Evolutionary conservation across 176 grass and related monocot genomes (phyloP), one percentile per base, ranked within the genome.

Genomic region (Avena atlantica): DNA sequence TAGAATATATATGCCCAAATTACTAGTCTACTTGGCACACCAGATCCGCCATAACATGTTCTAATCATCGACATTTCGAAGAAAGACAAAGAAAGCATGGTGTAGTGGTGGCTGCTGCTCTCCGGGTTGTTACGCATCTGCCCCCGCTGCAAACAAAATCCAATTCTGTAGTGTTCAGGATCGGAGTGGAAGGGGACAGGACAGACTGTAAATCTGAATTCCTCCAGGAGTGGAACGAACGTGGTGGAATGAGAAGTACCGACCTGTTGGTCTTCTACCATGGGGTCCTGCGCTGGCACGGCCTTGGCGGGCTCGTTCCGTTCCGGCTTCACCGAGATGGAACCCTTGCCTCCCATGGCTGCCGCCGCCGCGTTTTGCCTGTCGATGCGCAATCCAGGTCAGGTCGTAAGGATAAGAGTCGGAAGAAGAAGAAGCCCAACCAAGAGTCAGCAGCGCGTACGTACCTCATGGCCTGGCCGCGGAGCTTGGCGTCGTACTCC

Each of bases 401-500:
- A 53, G 70, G 71, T 49, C 12, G 45, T 14, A 66, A 67, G 5
- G 29, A 81, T n/a, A 15, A n/a, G 52, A 23, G 13, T n/a, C n/a
- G n/a, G 57, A 76, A 40, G 37, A 40, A 40, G 37, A 40, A 40
- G 37, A 6, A 40, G 5, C 37, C 6, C 37, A 40, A 40, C 6
- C 37, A 40, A 40, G 37, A 40, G 37, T 6, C 37, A 7, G 37
- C 0, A 17, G 14, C 2, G 57, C n/a, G n/a, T n/a, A n/a, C 42
- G 60, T 76, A 92, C 93, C 90, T 86, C 66, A 13, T 73, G 61
- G 79, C 83, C 72, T 92, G 84, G 58, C 86, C 88, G 5, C 90
- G 88, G 44, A 92, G 90, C 71, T 90, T 95, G 81, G 88, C 90
- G 67, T 95, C 93, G 89, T 89, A 90, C 88, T 92, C 93, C 83